Conservation (phyloP, 768 basidiomycete genomes). For the Stropharia rugosoannulata region DNA sequence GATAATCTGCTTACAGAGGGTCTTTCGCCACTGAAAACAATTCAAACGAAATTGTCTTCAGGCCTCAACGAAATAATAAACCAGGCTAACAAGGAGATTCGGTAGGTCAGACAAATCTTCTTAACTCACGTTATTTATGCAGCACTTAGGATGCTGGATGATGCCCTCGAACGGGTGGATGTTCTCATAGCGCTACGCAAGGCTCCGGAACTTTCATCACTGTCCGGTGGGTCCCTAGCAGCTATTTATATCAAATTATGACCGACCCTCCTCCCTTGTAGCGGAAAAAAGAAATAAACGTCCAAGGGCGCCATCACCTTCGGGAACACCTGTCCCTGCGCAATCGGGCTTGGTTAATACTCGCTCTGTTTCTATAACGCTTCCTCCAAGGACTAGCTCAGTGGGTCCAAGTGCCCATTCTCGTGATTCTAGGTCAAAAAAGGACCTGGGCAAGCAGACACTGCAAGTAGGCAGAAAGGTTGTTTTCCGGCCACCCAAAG, state of each 20-base stretch:
- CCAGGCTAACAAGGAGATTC: conserved; percentile 59
- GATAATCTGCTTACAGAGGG: conserved; percentile 69
- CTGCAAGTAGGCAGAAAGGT: conserved; percentile 76
- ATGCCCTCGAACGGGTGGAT: conserved; percentile 65
- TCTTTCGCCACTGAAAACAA: conserved; percentile 58
- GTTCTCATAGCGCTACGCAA: conserved; percentile 73
- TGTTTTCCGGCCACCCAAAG: conserved; percentile 69
- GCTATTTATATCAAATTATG: background rate
- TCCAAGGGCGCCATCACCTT: conserved; percentile 68
- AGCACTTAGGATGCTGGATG: conserved; percentile 60
- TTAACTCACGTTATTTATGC: conserved; percentile 5
- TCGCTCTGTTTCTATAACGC: conserved; percentile 54
- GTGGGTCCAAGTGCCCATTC: conserved; percentile 56
- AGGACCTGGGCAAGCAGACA: conserved; percentile 64
- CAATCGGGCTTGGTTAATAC: conserved; percentile 30
- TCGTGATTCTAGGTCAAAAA: conserved; percentile 66
- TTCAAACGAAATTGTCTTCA: conserved; percentile 58
- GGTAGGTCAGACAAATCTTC: conserved; percentile 41
- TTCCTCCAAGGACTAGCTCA: conserved; percentile 54
- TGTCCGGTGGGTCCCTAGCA: conserved; percentile 46
- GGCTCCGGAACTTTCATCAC: conserved; percentile 54
- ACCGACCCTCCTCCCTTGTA: conserved; percentile 4
- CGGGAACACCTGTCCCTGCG: conserved; percentile 49
- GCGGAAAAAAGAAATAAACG: conserved; percentile 79
- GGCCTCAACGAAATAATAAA: conserved; percentile 64